A percentile compares a stretch with the other conserved stretches of the same genome.
Evolutionary conservation across 2,329 filamentous ascomycete species (phyloP).

Genomic region (Arthrinium phaeospermum): DNA sequence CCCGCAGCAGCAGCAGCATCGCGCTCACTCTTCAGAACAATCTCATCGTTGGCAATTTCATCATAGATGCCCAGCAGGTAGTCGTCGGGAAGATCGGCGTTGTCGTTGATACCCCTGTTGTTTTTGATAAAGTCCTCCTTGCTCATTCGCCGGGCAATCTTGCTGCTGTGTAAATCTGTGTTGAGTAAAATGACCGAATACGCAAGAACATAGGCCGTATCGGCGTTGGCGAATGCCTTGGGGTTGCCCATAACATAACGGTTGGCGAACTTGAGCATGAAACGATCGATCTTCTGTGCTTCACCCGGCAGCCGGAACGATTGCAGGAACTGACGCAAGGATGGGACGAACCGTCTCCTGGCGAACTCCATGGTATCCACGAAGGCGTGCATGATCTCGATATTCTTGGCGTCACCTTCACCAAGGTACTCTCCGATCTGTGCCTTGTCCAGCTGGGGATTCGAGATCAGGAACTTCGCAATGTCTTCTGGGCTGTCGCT

Average conservation of each 20-base stretch:
- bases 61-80: slow-evolving; percentile 91
- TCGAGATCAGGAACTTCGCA: slow-evolving; percentile 79
- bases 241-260: slow-evolving; percentile 94
- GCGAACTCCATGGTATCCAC: slow-evolving; percentile 94
- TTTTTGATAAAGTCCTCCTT: slow-evolving; percentile 99
- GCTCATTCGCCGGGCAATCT: slow-evolving; percentile 86
- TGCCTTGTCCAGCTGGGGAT: slow-evolving; percentile 87
- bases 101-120: slow-evolving; percentile 97
- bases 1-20: slow-evolving; percentile 86
- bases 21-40: slow-evolving; percentile 90
- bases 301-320: slow-evolving; percentile 94
- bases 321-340: slow-evolving; percentile 88
- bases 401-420: slow-evolving; percentile 90
- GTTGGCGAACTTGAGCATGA: slow-evolving; percentile 99
- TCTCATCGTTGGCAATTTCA: slow-evolving; percentile 89
- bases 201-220: slow-evolving; percentile 93
- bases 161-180: slow-evolving; percentile 90
- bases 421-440: slow-evolving; percentile 94
- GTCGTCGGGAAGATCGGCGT: slow-evolving; percentile 88
- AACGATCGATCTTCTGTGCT: slow-evolving; percentile 98
- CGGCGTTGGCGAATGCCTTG: slow-evolving; percentile 96
- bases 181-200: slow-evolving; percentile 98
- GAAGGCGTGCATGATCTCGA: slow-evolving; percentile 98
- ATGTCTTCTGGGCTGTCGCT: slow-evolving; percentile 82
- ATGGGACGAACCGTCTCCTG: slow-evolving; percentile 90